Evolutionary conservation across 805 yeast species (phyloP).

Genomic region (Yarrowia yakushimensis): DNA sequence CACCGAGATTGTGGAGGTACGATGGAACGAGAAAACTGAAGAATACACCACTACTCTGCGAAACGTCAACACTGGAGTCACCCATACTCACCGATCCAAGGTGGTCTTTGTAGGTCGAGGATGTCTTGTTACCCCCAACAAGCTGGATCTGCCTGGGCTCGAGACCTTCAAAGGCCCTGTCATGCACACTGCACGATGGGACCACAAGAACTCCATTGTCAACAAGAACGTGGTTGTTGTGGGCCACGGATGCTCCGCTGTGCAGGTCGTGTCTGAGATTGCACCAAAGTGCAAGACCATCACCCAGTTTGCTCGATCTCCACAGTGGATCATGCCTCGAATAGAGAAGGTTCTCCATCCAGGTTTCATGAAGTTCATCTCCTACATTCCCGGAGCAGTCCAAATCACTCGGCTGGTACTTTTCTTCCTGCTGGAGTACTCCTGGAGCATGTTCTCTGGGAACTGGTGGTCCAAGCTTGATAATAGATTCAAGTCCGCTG

Average conservation of each 20-base stretch:
- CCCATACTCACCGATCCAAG: conserved; percentile 5
- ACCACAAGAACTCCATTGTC: conserved; percentile 17
- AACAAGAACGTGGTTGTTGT: conserved; percentile 29
- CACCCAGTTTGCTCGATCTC: conserved; percentile 30
- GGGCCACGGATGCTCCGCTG: conserved; percentile 31
- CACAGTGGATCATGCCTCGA: conserved; percentile 29
- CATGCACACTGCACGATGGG: conserved; percentile 27
- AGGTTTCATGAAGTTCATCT: conserved; percentile 6
- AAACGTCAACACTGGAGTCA: not conserved
- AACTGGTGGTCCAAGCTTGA: conserved; percentile 19
- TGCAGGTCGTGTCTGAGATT: conserved; percentile 28
- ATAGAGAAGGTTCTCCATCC: conserved; percentile 5
- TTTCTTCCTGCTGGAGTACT: conserved; percentile 26
- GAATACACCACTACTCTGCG: not conserved
- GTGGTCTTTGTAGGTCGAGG: conserved; percentile 13
- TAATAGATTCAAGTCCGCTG: not conserved
- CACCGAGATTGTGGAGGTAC: conserved; percentile 17
- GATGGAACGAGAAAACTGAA: conserved; percentile 14
- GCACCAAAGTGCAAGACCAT: conserved; percentile 27
- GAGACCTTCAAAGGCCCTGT: conserved; percentile 23
- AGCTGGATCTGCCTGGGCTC: conserved; percentile 5
- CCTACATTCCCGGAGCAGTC: conserved; percentile 9
- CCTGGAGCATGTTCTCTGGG: conserved; percentile 26
- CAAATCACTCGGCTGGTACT: conserved; percentile 15
- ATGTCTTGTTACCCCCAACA: conserved; percentile 23